These are phyloP conservation scores for Neurospora discreta DNA, from an alignment of 495 filamentous ascomycete species.

Conservation along the genomic window DNA sequence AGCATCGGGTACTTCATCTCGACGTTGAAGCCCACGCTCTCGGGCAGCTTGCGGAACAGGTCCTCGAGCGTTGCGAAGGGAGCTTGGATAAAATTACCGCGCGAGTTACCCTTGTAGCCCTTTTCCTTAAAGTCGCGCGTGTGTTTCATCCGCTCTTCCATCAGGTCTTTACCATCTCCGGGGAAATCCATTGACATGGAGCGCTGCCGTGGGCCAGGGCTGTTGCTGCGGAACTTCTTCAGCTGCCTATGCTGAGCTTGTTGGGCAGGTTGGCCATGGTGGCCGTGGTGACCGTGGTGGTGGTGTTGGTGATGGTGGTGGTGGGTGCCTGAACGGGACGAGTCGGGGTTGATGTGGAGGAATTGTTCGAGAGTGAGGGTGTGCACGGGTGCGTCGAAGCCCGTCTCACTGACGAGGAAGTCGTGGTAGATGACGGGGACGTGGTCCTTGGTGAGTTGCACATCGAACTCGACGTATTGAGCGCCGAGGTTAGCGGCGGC, in stretches of 20 bases:
- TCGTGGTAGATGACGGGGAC: constrained; percentile 99
- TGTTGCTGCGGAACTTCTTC: constrained; percentile 22
- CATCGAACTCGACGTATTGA: constrained; percentile 87
- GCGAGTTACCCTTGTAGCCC: constrained; percentile 91
- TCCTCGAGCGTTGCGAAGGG: constrained; percentile 93
- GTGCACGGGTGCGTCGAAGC: constrained; percentile 94
- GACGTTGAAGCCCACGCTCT: constrained; percentile 87
- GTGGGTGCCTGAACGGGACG: constrained; percentile 4
- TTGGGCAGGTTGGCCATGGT: neutral
- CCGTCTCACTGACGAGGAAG: constrained; percentile 96
- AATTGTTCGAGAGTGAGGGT: constrained; percentile 92
- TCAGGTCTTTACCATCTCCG: constrained; percentile 32
- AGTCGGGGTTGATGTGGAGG: constrained; percentile 64
- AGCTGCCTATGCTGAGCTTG: constrained; percentile 19
- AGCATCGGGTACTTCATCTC: constrained; percentile 99
- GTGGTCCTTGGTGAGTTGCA: constrained; percentile 96
- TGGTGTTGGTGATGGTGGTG: neutral
- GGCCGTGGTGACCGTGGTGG: neutral
- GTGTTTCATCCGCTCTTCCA: constrained; percentile 92
- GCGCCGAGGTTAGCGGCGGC: constrained; percentile 89
- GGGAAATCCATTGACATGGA: constrained; percentile 36
- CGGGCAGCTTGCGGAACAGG: constrained; percentile 74
- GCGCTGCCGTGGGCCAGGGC: constrained; percentile 27
- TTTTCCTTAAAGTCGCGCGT: constrained; percentile 80
- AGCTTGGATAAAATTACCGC: constrained; percentile 86